Base-by-base conservation (phyloP, 2,329 filamentous ascomycete species). In the Aureobasidium vineae region DNA sequence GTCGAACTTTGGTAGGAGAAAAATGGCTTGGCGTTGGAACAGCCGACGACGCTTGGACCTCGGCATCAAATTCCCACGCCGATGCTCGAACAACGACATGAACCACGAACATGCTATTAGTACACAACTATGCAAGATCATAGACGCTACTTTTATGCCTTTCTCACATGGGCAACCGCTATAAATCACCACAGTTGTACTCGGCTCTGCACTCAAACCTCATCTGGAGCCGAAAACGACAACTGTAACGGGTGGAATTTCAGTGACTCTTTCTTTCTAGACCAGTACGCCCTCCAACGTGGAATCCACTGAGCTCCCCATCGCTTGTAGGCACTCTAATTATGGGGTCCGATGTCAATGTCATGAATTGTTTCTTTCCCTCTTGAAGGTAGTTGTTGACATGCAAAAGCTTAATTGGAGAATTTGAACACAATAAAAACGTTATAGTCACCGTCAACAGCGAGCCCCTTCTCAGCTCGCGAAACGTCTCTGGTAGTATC, bases 361-460 rank as follows among this genome's bases (percentile, higher is more conserved):
- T 8, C 19, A 38, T 21, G 50, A n/a, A 19, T 36, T 10, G 10
- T 36, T 36, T 3, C 10, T 3, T 36, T 13, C 33, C 33, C 33
- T 36, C 10, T 36, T 5, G 6, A 41, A 26, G 8, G 23, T 40
- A n/a, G 33, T 41, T 26, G 53, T 41, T 41, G 15, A 11, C 53
- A 41, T n/a, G 15, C 13, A n/a, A 28, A 56, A 28, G 33, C 31
- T 41, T 56, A 19, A 54, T 26, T 31, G 7, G 23, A 38, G 6
- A 19, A 10, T n/a, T 45, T 8, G 15, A 59, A 16, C 15, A 10
- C 54, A 59, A 59, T 59, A 59, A 59, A 59, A 33, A 59, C 54
- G 54, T 59, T 59, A 21, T 7, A n/a, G 4, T 33, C 10, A 31
- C 7, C 40, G 26, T 13, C 40, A 45, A 59, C 40, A 45, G 16